Percentiles rank a stretch among this genome's conserved stretches.
Conservation (phyloP, 2,329 filamentous ascomycete species). For the Hirsutella thompsonii region DNA sequence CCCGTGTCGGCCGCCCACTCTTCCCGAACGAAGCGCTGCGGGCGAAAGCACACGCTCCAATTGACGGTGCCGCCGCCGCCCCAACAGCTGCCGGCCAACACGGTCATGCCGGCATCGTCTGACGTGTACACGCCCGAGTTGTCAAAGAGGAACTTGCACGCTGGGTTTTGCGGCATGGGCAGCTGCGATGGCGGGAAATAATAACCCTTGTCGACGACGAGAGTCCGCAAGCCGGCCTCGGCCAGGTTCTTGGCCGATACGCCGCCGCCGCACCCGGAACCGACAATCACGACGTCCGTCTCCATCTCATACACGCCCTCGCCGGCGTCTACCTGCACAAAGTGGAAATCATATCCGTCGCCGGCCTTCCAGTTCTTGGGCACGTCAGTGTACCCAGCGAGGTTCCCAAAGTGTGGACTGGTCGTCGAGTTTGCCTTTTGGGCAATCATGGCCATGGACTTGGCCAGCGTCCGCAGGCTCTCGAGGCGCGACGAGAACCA, state of each 20-base stretch:
- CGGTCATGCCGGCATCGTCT: conserved; percentile 42
- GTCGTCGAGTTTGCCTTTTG: conserved; percentile 42
- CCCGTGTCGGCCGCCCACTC: conserved; percentile 64
- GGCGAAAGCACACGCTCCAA: conserved; percentile 56
- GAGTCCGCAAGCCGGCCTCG: conserved; percentile 59
- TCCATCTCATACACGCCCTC: conserved; percentile 46
- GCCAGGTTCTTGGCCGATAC: conserved; percentile 72
- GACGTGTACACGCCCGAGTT: conserved; percentile 44
- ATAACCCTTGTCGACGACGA: conserved; percentile 76
- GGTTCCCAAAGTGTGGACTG: conserved; percentile 37
- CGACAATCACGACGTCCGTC: conserved; percentile 74
- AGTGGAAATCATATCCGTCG: conserved; percentile 42
- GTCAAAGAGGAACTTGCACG: conserved; percentile 53
- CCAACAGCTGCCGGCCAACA: conserved; percentile 61
- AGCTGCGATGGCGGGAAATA: conserved; percentile 60
- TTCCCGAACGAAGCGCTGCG: conserved; percentile 61
- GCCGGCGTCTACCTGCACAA: conserved; percentile 40
- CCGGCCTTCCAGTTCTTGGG: conserved; percentile 37
- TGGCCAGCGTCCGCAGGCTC: conserved; percentile 40
- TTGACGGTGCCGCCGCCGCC: conserved; percentile 84
- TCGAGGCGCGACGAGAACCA: conserved; percentile 49
- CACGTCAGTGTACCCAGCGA: conserved; percentile 45
- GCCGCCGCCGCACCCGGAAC: conserved; percentile 75
- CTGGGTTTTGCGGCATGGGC: conserved; percentile 57
- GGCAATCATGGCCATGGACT: conserved; percentile 39